phyloP scores from a whole-genome alignment of 805 yeast species.

The Schizosaccharomyces cryophilus region DNA sequence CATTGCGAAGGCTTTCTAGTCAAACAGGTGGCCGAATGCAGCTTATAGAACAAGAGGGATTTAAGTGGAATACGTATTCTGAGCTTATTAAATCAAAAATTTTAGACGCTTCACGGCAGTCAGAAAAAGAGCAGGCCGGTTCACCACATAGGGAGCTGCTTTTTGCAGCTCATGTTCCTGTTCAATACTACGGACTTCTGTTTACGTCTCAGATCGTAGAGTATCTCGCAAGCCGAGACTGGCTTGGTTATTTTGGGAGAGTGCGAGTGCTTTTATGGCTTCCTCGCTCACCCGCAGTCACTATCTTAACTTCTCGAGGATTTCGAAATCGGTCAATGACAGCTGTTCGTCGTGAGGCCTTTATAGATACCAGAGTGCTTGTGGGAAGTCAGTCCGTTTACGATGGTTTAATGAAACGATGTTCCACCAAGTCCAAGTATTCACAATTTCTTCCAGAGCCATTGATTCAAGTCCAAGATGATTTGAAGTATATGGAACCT shows the following conservation, averaged over 20 bases:
- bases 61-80: background rate
- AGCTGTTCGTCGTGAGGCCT: background rate
- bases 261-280: background rate
- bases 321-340: background rate
- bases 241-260: constrained; percentile 1
- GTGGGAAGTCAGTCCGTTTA: background rate
- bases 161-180: background rate
- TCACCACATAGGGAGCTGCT: background rate
- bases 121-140: background rate
- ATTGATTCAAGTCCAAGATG: too few species aligned
- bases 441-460: too few species aligned
- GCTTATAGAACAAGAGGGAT: background rate
- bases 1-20: background rate
- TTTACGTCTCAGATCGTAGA: background rate
- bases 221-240: background rate
- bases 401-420: background rate
- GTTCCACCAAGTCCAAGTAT: too few species aligned
- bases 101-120: background rate
- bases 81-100: background rate
- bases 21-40: background rate
- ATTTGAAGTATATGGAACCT: too few species aligned
- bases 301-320: background rate
- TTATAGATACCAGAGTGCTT: background rate
- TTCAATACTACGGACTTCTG: background rate
- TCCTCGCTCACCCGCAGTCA: background rate